Evolutionary conservation across 805 yeast species (phyloP), one percentile per base, ranked within the genome.

Genomic region (Pichia thaimueangensis): DNA sequence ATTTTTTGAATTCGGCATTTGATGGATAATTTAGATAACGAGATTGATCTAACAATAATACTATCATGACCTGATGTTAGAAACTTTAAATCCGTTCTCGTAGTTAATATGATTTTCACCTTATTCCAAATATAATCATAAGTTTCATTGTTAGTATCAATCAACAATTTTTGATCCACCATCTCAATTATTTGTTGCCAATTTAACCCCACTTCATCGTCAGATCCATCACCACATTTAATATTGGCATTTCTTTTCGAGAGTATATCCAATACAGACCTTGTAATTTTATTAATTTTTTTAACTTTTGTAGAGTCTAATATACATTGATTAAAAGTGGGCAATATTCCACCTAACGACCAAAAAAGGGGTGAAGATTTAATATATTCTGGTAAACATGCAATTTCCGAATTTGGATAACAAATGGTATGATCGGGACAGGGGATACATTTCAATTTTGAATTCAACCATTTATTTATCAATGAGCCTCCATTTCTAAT

Each of bases 401-500:
- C 75, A 2, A 86, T 55, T 43, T 73, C 66, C 49, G 86, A 69
- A 38, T 71, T 60, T 20, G 80, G 76, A 51, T 71, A 80, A 61
- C 97, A 91, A 35, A 78, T 67, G 0, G 89, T 93, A 62, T 89
- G 82, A 2, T 70, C 73, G 1, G 97, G 97, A 59, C 97, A 91
- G 15, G 76, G 76, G 3, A 78, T 65, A 63, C 98, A 91, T 0
- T 53, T 41, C 3, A 95, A 91, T 35, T 70, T 73, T 37, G 83
- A 59, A 28, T 82, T 83, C 6, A 71, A 29, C 11, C 51, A 43
- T n/a, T 60, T 53, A 22, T 74, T 45, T 32, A 57, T 50, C 0
- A 58, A 56, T 8, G 50, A 42, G 5, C 35, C 24, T 13, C 28
- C 13, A 21, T 20, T 16, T 20, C 67, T 43, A 12, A 77, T 64